These are phyloP conservation scores for Jaltomata sinuosa DNA, from an alignment of 257 asterid species.

Conservation along the genomic window DNA sequence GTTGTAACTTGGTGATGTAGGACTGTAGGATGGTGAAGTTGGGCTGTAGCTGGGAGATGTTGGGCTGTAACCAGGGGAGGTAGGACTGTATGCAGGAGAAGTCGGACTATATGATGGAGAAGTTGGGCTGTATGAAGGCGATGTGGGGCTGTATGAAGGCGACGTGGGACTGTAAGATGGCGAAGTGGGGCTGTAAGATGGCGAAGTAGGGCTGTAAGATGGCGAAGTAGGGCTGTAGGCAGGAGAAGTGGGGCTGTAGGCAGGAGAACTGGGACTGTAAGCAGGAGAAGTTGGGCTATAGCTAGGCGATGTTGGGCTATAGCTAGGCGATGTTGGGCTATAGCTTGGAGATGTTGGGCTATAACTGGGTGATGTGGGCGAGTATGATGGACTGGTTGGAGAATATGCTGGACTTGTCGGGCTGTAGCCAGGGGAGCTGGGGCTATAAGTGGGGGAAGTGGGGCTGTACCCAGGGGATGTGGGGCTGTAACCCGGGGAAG, in stretches of 20 bases:
- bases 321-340: slow-evolving; percentile 82
- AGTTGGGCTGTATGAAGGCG: slow-evolving; percentile 74
- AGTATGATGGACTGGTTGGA: slow-evolving; percentile 86
- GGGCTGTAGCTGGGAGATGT: slow-evolving; percentile 92
- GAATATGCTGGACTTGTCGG: slow-evolving; percentile 94
- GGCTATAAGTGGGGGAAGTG: slow-evolving; percentile 68
- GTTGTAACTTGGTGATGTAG: slow-evolving; percentile 73
- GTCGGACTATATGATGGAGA: slow-evolving; percentile 78
- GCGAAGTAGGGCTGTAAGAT: slow-evolving; percentile 77
- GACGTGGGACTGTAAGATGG: slow-evolving; percentile 89
- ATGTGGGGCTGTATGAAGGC: slow-evolving; percentile 80
- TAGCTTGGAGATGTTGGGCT: slow-evolving; percentile 70
- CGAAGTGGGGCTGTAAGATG: slow-evolving; percentile 77
- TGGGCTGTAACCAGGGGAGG: slow-evolving; percentile 88
- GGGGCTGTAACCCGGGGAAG: slow-evolving; percentile 87
- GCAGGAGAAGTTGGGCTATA: slow-evolving; percentile 77
- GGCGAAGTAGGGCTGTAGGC: slow-evolving; percentile 89
- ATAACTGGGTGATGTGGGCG: slow-evolving; percentile 80
- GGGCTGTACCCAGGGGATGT: slow-evolving; percentile 58
- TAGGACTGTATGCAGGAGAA: slow-evolving; percentile 77
- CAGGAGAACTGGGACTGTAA: slow-evolving; percentile 82
- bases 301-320: slow-evolving; percentile 77
- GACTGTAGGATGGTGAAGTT: slow-evolving; percentile 71
- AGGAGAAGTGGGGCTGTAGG: slow-evolving; percentile 84
- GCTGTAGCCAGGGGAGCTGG: slow-evolving; percentile 87